A percentile compares a stretch with the other conserved stretches of the same genome.
phyloP scores from a whole-genome alignment of 1,139 yeast species.

The Pichia sp. region DNA sequence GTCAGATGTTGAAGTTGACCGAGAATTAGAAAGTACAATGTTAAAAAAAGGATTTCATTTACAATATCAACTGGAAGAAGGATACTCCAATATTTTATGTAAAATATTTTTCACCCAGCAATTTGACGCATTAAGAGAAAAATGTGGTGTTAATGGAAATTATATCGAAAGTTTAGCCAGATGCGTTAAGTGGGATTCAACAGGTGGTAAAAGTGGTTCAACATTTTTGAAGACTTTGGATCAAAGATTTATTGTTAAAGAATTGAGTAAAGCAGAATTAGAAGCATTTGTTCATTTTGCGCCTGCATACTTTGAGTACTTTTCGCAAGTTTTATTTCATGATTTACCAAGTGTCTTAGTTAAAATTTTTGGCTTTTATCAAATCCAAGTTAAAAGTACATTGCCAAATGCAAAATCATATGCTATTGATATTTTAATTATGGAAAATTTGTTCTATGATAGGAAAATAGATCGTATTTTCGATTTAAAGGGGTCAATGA shows the following conservation, averaged over 20 bases:
- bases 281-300: slow-evolving; percentile 95
- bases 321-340: slow-evolving; percentile 91
- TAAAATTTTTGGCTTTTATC: slow-evolving; percentile 92
- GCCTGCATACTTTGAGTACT: slow-evolving; percentile 92
- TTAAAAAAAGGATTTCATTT: slow-evolving; percentile 81
- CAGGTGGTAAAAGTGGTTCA: slow-evolving; percentile 96
- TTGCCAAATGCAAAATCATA: slow-evolving; percentile 61
- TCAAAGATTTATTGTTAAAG: slow-evolving; percentile 84
- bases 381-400: slow-evolving; percentile 78
- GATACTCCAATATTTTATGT: slow-evolving; percentile 76
- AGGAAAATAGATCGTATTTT: slow-evolving; percentile 79
- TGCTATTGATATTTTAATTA: slow-evolving; percentile 85
- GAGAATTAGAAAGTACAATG: slow-evolving; percentile 57
- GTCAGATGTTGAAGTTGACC: not conserved
- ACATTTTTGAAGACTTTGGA: slow-evolving; percentile 89
- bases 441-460: slow-evolving; percentile 92
- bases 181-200: slow-evolving; percentile 91
- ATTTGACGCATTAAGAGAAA: slow-evolving; percentile 84
- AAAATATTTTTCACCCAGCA: slow-evolving; percentile 94
- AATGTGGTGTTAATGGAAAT: slow-evolving; percentile 71
- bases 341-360: slow-evolving; percentile 92
- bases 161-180: slow-evolving; percentile 86
- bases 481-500: slow-evolving; percentile 96
- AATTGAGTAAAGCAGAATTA: slow-evolving; percentile 77
- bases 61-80: slow-evolving; percentile 86